phyloP scores from a whole-genome alignment of 2,329 filamentous ascomycete genomes.

The Paracamarosporium sp. region DNA sequence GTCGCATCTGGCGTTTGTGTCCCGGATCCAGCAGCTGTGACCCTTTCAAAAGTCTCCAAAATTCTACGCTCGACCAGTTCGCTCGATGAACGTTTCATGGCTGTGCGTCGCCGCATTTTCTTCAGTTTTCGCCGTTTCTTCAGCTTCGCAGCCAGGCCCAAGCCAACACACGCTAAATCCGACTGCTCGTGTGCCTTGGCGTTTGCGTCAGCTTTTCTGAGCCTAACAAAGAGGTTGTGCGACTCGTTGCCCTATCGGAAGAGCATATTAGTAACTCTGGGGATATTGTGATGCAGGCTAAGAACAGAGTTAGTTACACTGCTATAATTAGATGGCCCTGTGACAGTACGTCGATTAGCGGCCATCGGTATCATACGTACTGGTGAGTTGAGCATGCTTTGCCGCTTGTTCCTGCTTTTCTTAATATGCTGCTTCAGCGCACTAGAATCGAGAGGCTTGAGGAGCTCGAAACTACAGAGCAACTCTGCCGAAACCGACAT shows the following conservation, averaged over 20 bases:
- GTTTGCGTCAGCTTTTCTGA: not conserved
- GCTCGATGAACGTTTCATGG: slow-evolving; percentile 21
- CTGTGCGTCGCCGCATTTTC: slow-evolving; percentile 21
- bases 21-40: not conserved
- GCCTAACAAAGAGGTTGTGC: not conserved
- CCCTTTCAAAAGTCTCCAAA: not conserved
- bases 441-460: slow-evolving; percentile 95
- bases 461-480: slow-evolving; percentile 93
- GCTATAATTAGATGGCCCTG: slow-evolving; percentile 32
- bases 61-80: slow-evolving; percentile 12
- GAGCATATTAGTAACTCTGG: slow-evolving; percentile 55
- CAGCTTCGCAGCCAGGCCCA: slow-evolving; percentile 17
- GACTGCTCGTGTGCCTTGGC: not conserved
- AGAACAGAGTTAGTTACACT: slow-evolving; percentile 36
- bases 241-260: slow-evolving; percentile 27
- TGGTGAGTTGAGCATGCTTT: slow-evolving; percentile 95
- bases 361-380: slow-evolving; percentile 64
- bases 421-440: slow-evolving; percentile 99
- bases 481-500: slow-evolving; percentile 97
- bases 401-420: slow-evolving; percentile 92
- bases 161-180: slow-evolving; percentile 15
- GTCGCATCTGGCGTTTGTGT: not conserved
- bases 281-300: slow-evolving; percentile 59
- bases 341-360: slow-evolving; percentile 15
- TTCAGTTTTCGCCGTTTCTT: slow-evolving; percentile 20